Base-by-base conservation (phyloP, 2,329 filamentous ascomycete species). In the Paecilomyces sp. region DNA sequence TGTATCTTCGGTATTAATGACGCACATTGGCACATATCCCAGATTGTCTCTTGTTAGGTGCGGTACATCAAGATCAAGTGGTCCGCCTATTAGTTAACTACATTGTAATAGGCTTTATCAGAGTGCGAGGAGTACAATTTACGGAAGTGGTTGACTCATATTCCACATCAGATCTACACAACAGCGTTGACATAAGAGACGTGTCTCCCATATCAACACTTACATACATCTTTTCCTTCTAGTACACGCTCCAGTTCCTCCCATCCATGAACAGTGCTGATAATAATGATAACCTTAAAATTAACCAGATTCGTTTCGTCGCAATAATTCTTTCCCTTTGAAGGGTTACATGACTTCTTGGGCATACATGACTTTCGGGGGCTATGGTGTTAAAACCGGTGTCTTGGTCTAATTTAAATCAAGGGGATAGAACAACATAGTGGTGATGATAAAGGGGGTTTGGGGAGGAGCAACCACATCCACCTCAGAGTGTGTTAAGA, bases 341-440 rank as follows among this genome's bases (percentile, higher is more conserved):
- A 47, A 64, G 66, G 68, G 63, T 67, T 77, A 77, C 75, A 77
- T 77, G 73, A 76, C 66, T 75, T 73, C 67, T 70, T 65, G 70
- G 68, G 72, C 70, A 73, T 73, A 73, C 71, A 73, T 72, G 71
- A 73, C 63, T 62, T 65, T 66, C 69, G 59, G 60, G 31, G 57
- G 63, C 60, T 60, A 72, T 67, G 71, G 67, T 72, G 69, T 68
- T 58, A 60, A 64, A 63, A 62, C 57, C 62, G 58, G 63, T 66
- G 66, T 64, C 65, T 71, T 70, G 68, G 71, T 75, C 72, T 75
- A 75, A 74, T 72, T 74, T 70, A 69, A 71, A 70, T 54, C 56
- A 30, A 33, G 28, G 47, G 57, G 56, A 58, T 62, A 57, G 15
- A 63, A 55, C 59, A 63, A 63, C 50, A 56, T 68, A 68, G 65